Conservation (phyloP, 2,329 filamentous ascomycete species). For the Rutstroemia sp. region DNA sequence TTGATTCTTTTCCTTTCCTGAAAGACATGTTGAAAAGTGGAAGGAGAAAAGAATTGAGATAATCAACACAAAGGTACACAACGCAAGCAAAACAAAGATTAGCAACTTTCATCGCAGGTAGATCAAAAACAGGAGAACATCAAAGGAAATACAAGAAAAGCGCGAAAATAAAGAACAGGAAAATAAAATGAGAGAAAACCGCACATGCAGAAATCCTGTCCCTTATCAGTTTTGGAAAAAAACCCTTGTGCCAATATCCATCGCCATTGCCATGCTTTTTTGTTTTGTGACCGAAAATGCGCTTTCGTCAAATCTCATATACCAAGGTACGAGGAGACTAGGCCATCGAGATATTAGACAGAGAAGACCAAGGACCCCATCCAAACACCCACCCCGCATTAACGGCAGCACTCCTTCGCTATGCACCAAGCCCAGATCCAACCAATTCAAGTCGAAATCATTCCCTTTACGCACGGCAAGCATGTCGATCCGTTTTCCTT, state of each 20-base stretch:
- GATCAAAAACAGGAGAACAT: not conserved
- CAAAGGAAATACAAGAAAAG: slow-evolving; percentile 3
- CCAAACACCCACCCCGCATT: slow-evolving; percentile 14
- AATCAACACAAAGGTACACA: slow-evolving; percentile 2
- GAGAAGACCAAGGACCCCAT: slow-evolving; percentile 11
- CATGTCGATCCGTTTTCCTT: slow-evolving; percentile 13
- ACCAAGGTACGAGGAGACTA: slow-evolving; percentile 1
- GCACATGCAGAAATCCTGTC: slow-evolving; percentile 5
- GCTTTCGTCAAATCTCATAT: slow-evolving; percentile 3
- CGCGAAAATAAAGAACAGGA: not conserved
- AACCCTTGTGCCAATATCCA: slow-evolving; percentile 6
- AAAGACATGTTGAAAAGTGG: not conserved
- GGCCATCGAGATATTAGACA: slow-evolving; percentile 5
- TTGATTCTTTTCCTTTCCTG: slow-evolving; percentile 1
- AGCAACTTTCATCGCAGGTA: slow-evolving; percentile 1
- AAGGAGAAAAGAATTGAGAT: slow-evolving; percentile 1
- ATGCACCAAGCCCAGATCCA: slow-evolving; percentile 22
- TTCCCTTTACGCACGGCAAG: slow-evolving; percentile 13
- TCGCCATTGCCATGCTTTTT: slow-evolving; percentile 13
- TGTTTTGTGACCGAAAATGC: slow-evolving; percentile 6
- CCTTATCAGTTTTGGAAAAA: not conserved
- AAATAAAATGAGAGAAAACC: not conserved
- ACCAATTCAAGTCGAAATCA: slow-evolving; percentile 6
- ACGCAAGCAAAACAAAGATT: not conserved
- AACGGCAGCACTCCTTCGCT: slow-evolving; percentile 22